Conservation (phyloP, 345 rosid species). For the Conringia planisiliqua region DNA sequence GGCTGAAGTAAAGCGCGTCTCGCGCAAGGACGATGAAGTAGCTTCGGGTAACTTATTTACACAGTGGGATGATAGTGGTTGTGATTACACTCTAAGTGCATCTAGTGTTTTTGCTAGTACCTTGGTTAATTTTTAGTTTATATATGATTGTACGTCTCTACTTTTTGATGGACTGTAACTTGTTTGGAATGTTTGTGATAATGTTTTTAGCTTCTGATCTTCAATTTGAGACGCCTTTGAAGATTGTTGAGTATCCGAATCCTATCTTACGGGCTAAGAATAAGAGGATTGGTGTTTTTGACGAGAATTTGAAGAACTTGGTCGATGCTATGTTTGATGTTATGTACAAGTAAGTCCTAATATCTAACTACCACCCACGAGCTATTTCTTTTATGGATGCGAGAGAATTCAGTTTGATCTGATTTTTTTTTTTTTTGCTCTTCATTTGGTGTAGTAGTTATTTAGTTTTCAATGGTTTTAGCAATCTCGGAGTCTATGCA, state of each 20-base stretch:
- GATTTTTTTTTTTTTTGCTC: background rate
- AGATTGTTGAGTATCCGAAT: constrained; percentile 85
- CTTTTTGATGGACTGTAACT: background rate
- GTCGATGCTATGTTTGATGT: constrained; percentile 86
- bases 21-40: constrained; percentile 35
- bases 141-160: background rate
- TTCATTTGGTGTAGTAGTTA: background rate
- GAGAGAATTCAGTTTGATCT: background rate
- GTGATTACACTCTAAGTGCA: background rate
- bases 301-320: constrained; percentile 70
- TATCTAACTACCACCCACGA: background rate
- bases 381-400: background rate
- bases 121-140: background rate
- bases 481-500: background rate
- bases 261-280: constrained; percentile 69
- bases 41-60: constrained; percentile 48
- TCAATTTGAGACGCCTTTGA: constrained; percentile 64
- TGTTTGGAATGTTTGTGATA: background rate
- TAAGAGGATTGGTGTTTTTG: constrained; percentile 68
- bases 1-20: constrained; percentile 48
- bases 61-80: background rate
- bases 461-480: background rate
- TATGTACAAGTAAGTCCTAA: constrained; percentile 81
- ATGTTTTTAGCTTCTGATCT: constrained; percentile 56
- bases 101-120: background rate